These are phyloP conservation scores for Nyctanthes arbortristis DNA, from an alignment of 257 asterid genomes.

Conservation along the genomic window DNA sequence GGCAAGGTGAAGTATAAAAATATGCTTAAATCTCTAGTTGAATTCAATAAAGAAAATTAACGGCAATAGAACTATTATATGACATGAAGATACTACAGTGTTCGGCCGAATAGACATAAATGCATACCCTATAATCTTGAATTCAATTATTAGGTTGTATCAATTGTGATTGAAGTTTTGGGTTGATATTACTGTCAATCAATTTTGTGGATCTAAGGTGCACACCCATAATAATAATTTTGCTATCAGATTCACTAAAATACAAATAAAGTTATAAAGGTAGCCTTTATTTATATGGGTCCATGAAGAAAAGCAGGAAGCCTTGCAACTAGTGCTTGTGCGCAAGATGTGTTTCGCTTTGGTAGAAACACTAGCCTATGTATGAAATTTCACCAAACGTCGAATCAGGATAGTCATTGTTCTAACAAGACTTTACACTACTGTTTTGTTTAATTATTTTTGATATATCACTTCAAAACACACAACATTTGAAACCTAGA, in stretches of 20 bases:
- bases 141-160: too few species aligned
- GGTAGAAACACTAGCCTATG: background rate
- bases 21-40: too few species aligned
- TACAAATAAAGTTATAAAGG: background rate
- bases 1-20: too few species aligned
- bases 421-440: too few species aligned
- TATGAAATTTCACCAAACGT: background rate
- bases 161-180: too few species aligned
- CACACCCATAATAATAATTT: background rate
- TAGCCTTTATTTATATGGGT: too few species aligned
- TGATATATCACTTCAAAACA: background rate
- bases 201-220: background rate
- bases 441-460: background rate
- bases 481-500: background rate
- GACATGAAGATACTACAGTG: too few species aligned
- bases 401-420: too few species aligned
- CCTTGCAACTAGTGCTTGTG: background rate
- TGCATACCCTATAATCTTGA: too few species aligned
- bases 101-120: too few species aligned
- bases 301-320: background rate
- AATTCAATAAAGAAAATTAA: too few species aligned
- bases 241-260: background rate
- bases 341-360: background rate
- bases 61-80: too few species aligned
- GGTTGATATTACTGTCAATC: background rate